Base-by-base conservation (phyloP, 1,284 basidiomycete genomes). In the Moniliophthora roreri region DNA sequence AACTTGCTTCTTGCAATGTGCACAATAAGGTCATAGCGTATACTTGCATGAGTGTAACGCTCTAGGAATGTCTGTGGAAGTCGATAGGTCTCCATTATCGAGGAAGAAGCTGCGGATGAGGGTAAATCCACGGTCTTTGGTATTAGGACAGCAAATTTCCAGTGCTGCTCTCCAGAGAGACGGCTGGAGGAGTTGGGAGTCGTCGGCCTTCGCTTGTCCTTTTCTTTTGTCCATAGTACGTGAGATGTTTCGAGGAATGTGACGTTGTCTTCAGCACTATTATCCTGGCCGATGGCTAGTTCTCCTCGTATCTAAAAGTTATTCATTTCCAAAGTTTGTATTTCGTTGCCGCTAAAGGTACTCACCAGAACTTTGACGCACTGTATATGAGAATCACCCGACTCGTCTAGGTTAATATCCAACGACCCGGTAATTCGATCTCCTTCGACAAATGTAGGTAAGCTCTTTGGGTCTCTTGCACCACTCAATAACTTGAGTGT, bases 81-180 rank as follows among this genome's bases (percentile, higher is more conserved):
- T 9, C 56, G 59, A 47, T 54, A 65, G 10, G 57, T 15, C 24
- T 28, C 18, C 28, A 11, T n/a, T 8, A 54, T 46, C 44, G 24
- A 28, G 24, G 24, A 16, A 5, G 10, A n/a, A 41, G n/a, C 40
- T 18, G 40, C 2, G 40, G 11, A 9, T 23, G 15, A 15, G 13
- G 24, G 24, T 6, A 32, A 48, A 5, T 45, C 52, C 37, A 69
- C 62, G 42, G 67, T 62, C 18, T 62, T 60, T 0, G 73, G 72
- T 53, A 74, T 63, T 4, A 63, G 57, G 51, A 74, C 65, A 6
- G 67, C 67, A 53, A 74, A 70, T 7, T 69, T 67, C 71, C 69
- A 75, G 3, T 60, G 54, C 46, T 69, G 70, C 23, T 61, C 58
- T 5, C 70, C 71, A 1, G 61, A 60, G 10, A 69, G 58, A 32